Conservation (phyloP, 352 stramenopile genomes). For the Pythium volutum region DNA sequence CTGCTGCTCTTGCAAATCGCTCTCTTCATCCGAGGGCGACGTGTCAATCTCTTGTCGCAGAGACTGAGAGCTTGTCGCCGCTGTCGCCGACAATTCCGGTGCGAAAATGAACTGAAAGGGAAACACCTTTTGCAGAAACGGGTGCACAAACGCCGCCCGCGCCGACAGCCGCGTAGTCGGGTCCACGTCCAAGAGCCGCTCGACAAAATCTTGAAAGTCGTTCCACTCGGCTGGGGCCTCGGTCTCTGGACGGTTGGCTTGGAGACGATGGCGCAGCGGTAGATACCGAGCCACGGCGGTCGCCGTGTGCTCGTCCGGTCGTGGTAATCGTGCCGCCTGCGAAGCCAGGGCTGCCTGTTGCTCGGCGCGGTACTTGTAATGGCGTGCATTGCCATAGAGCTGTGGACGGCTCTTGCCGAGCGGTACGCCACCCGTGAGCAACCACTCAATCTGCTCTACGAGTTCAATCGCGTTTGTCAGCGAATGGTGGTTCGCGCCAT, state of each 20-base stretch:
- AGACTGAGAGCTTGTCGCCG: background rate
- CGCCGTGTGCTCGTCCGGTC: background rate
- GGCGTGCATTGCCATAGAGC: conserved; percentile 7
- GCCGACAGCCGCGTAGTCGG: conserved; percentile 42
- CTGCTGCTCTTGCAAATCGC: background rate
- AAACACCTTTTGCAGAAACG: conserved; percentile 68
- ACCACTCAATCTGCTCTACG: conserved; percentile 21
- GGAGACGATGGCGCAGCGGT: conserved; percentile 29
- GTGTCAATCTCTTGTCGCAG: conserved; percentile 5
- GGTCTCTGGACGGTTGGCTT: conserved; percentile 28
- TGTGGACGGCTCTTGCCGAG: conserved; percentile 5
- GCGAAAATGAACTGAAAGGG: conserved; percentile 62
- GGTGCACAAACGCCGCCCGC: conserved; percentile 53
- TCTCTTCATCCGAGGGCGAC: conserved; percentile 5
- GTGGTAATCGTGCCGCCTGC: background rate
- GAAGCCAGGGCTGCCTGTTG: too few relatives aligned
- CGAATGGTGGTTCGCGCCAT: conserved; percentile 5
- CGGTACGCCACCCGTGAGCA: conserved; percentile 18
- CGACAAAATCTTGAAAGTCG: conserved; percentile 55
- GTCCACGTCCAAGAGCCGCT: conserved; percentile 46
- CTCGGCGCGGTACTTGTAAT: conserved; percentile 16
- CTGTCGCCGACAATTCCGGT: conserved; percentile 5
- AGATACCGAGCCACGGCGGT: conserved; percentile 3
- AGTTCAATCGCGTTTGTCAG: conserved; percentile 9
- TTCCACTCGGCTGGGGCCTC: conserved; percentile 9